These are phyloP conservation scores for Dioszegia aurantiaca DNA, from an alignment of 768 basidiomycete species.

Conservation along the genomic window DNA sequence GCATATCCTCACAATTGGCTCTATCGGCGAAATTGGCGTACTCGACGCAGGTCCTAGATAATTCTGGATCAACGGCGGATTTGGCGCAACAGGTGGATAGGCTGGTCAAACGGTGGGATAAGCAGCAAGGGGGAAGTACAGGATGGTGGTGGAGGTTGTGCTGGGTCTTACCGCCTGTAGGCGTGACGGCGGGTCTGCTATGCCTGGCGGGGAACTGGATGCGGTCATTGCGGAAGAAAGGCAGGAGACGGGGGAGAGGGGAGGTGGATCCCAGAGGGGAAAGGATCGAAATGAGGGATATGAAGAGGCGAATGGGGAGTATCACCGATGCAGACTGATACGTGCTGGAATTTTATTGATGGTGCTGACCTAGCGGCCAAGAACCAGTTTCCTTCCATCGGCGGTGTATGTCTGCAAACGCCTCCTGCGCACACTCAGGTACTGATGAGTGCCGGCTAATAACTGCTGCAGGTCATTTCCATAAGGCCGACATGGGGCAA, in stretches of 20 bases:
- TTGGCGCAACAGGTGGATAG: constrained; percentile 61
- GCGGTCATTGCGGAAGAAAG: constrained; percentile 24
- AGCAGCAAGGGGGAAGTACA: constrained; percentile 36
- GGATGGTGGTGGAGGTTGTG: constrained; percentile 56
- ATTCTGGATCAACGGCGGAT: constrained; percentile 72
- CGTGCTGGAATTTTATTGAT: too few relatives aligned
- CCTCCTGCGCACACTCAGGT: too few relatives aligned
- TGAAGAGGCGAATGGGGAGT: constrained; percentile 29
- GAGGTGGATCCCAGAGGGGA: constrained; percentile 32
- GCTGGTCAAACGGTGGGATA: constrained; percentile 54
- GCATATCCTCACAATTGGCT: constrained; percentile 76
- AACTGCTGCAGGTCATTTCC: too few relatives aligned
- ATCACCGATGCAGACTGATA: constrained; percentile 21
- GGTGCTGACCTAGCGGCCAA: too few relatives aligned
- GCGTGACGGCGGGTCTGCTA: constrained; percentile 49
- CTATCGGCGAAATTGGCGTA: constrained; percentile 75
- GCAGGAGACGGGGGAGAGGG: constrained; percentile 35
- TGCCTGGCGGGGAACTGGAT: constrained; percentile 34
- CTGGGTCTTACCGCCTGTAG: constrained; percentile 58
- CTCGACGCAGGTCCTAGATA: constrained; percentile 83
- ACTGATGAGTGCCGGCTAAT: too few relatives aligned
- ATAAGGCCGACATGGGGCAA: too few relatives aligned
- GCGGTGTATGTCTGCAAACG: too few relatives aligned
- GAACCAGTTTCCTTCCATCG: too few relatives aligned
- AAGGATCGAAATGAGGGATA: constrained; percentile 44